Percentiles rank a stretch among this genome's conserved stretches.
These are phyloP conservation scores for Solanum sejunctum DNA, from an alignment of 257 asterid genomes.

Conservation along the genomic window DNA sequence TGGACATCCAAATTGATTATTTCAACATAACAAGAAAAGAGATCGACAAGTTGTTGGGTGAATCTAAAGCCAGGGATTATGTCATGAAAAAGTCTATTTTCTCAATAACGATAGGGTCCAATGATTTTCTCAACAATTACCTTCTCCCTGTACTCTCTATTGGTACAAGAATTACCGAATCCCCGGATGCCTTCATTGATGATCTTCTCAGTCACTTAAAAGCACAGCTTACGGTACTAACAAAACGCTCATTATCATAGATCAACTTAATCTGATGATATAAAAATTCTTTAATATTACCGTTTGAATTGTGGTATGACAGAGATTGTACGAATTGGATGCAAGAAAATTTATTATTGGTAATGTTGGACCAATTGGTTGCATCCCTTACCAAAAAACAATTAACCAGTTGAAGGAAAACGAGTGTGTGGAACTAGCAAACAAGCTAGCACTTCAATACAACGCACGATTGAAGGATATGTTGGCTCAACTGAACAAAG, in stretches of 20 bases:
- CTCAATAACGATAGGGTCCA: conserved; percentile 76
- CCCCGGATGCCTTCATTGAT: conserved; percentile 58
- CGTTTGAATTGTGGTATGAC: not conserved
- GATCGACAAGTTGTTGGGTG: conserved; percentile 46
- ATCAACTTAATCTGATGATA: not conserved
- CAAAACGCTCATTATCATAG: not conserved
- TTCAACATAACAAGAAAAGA: conserved; percentile 75
- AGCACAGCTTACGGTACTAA: conserved; percentile 62
- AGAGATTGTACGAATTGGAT: conserved; percentile 75
- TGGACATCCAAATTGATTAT: conserved; percentile 88
- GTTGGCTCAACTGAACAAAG: conserved; percentile 34
- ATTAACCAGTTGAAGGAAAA: conserved; percentile 46
- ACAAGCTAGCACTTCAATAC: conserved; percentile 66
- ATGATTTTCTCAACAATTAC: conserved; percentile 86
- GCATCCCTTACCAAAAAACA: conserved; percentile 88
- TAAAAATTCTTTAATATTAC: not conserved
- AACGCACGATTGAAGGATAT: conserved; percentile 60
- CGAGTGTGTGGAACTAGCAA: conserved; percentile 71
- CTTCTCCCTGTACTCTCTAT: conserved; percentile 63
- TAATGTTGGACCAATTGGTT: conserved; percentile 89
- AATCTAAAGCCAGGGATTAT: conserved; percentile 59
- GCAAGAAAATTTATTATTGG: conserved; percentile 74
- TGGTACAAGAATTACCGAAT: conserved; percentile 59
- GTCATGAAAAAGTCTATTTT: conserved; percentile 49
- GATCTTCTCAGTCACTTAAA: conserved; percentile 55